Base-by-base conservation (phyloP, 805 yeast species). In the Wickerhamomyces bisporus region DNA sequence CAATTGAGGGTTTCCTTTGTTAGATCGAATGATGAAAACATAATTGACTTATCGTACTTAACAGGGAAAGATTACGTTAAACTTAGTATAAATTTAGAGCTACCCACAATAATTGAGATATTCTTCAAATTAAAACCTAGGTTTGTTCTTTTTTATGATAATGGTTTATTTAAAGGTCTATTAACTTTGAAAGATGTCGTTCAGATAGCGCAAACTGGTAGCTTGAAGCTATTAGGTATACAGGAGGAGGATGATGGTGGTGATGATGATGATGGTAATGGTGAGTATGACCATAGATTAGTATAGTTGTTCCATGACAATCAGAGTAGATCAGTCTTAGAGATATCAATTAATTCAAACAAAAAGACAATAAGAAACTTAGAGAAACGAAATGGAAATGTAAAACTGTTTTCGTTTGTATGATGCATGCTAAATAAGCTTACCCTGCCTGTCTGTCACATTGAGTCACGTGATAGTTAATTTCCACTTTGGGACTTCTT, bases 51-150 rank as follows among this genome's bases (percentile, higher is more conserved):
- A 4, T 40, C 45, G 10, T 39, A 37, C 8, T 20, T 54, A 5
- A 38, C 52, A 6, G 59, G 52, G 24, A 39, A 38, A 13, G 47
- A 44, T 13, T 48, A 49, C 24, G 32, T 47, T 1, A 39, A 44
- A 1, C 21, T 54, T 15, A 47, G 28, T 20, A 43, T 52, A 3
- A 39, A 40, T 13, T 16, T 52, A 11, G 50, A 53, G 13, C 26
- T 58, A 9, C 54, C 57, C 0, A 47, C 60, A 11, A 31, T 58
- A 7, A 47, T 49, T 13, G 62, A 58, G 20, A 36, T 57, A 3
- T 55, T 58, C 38, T 53, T 47, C 39, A 57, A 55, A 34, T 30
- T 58, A 38, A 58, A 57, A 26, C 55, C 58, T 15, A 43, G 59
- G 28, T 47, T 45, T 26, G 53, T 54, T 15, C 18, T 58, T 16